A percentile compares a stretch with the other conserved stretches of the same genome.
phyloP scores from a whole-genome alignment of 495 filamentous ascomycete genomes.

The Penicillium manginii region DNA sequence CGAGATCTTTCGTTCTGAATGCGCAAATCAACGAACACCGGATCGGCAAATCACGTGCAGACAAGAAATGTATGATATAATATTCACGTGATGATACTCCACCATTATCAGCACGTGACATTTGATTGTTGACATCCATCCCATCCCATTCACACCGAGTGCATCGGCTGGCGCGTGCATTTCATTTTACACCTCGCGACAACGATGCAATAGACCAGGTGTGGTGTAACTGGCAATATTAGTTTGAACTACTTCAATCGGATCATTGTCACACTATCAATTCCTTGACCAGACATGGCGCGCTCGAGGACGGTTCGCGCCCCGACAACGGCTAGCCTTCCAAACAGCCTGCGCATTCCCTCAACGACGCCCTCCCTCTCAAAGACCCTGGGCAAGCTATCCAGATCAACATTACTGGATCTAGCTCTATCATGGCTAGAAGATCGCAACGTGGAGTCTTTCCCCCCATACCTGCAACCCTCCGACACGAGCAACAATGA shows the following conservation, averaged over 20 bases:
- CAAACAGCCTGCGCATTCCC: constrained; percentile 62
- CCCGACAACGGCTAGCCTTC: constrained; percentile 54
- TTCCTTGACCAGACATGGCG: constrained; percentile 36
- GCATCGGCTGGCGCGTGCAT: constrained; percentile 4
- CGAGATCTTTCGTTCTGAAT: no score
- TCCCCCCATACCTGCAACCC: constrained; percentile 43
- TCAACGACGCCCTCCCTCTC: constrained; percentile 63
- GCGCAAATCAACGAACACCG: no score
- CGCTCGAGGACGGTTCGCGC: constrained; percentile 46
- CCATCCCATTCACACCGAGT: background rate
- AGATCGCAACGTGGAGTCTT: constrained; percentile 59
- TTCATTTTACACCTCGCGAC: background rate
- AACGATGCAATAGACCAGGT: background rate
- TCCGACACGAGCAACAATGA: constrained; percentile 27
- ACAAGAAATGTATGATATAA: no score
- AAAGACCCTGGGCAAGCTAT: constrained; percentile 68
- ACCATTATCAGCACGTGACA: constrained; percentile 34
- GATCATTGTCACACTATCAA: background rate
- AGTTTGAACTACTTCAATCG: background rate
- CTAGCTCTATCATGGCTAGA: constrained; percentile 76
- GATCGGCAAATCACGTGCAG: no score
- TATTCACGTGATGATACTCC: background rate
- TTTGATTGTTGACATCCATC: constrained; percentile 15
- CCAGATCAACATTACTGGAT: constrained; percentile 68
- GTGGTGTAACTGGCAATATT: background rate